A percentile compares a stretch with the other conserved stretches of the same genome.
Conservation (phyloP, 257 asterid genomes). For the Ocimum tenuiflorum region DNA sequence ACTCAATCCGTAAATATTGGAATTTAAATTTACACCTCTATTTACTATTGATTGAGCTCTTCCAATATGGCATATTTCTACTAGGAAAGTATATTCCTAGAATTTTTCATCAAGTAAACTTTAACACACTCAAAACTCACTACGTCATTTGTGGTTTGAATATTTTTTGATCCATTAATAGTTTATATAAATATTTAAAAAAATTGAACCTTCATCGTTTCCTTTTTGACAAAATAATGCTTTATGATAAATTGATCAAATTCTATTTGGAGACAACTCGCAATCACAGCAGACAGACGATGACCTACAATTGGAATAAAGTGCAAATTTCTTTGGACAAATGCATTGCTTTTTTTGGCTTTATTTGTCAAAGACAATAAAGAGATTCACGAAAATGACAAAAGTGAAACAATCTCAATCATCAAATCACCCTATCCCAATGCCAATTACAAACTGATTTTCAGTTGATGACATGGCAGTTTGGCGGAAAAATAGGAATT, state of each 20-base stretch:
- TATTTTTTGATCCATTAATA: too few relatives aligned
- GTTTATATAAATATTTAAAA: too few relatives aligned
- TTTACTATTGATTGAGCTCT: too few relatives aligned
- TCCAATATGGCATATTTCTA: too few relatives aligned
- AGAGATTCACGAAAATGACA: constrained; percentile 27
- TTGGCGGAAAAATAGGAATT: constrained; percentile 35
- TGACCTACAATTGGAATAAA: constrained; percentile 12
- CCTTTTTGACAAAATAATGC: neutral
- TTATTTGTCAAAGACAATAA: constrained; percentile 27
- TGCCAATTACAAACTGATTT: constrained; percentile 37
- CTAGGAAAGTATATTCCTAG: too few relatives aligned
- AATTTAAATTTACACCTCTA: too few relatives aligned
- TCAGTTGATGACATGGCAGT: constrained; percentile 53
- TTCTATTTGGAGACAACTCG: neutral
- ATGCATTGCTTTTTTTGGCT: constrained; percentile 39
- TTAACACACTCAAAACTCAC: too few relatives aligned
- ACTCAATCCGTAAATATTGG: too few relatives aligned
- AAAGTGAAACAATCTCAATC: constrained; percentile 49
- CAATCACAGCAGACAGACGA: neutral
- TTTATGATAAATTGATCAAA: neutral
- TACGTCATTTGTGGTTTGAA: too few relatives aligned
- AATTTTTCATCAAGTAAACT: too few relatives aligned
- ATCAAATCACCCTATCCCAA: constrained; percentile 24
- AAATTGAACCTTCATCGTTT: too few relatives aligned
- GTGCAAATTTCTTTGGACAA: neutral